Conservation (phyloP, 1,139 yeast species). For the Zygoascus hellenicus region DNA sequence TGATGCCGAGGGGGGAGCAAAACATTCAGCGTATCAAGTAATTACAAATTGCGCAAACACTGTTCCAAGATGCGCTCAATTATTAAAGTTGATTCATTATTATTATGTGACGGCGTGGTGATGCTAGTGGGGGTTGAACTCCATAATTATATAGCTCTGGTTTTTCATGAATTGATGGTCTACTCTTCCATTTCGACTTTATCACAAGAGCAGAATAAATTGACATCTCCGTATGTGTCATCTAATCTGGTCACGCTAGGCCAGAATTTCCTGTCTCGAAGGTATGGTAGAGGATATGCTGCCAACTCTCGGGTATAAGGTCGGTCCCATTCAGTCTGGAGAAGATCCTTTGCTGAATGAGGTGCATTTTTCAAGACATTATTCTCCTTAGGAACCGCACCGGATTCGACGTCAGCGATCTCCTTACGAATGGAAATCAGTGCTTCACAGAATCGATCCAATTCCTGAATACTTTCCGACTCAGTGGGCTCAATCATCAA, state of each 20-base stretch:
- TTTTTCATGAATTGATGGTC: background rate
- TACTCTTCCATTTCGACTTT: constrained; percentile 20
- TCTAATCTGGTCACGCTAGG: constrained; percentile 89
- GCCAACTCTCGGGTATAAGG: constrained; percentile 93
- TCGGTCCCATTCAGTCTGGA: constrained; percentile 66
- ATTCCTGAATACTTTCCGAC: constrained; percentile 80
- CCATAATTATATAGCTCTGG: background rate
- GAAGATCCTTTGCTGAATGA: constrained; percentile 76
- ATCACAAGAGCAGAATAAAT: constrained; percentile 83
- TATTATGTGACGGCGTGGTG: too few species aligned
- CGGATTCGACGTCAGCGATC: constrained; percentile 67
- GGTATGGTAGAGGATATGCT: constrained; percentile 77
- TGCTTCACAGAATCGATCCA: constrained; percentile 86
- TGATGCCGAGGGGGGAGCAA: too few species aligned
- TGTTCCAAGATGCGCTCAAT: too few species aligned
- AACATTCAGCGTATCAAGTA: too few species aligned
- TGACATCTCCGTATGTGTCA: constrained; percentile 90
- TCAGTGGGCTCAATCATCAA: constrained; percentile 98
- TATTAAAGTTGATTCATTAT: too few species aligned
- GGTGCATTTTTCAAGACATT: constrained; percentile 84
- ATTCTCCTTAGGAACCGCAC: constrained; percentile 54
- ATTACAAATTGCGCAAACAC: too few species aligned
- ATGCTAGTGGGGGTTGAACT: constrained; percentile 2
- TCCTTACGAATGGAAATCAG: constrained; percentile 78
- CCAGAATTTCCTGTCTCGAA: constrained; percentile 82